Conservation (phyloP, 331 rosid species). For the Rosa hybrid region DNA sequence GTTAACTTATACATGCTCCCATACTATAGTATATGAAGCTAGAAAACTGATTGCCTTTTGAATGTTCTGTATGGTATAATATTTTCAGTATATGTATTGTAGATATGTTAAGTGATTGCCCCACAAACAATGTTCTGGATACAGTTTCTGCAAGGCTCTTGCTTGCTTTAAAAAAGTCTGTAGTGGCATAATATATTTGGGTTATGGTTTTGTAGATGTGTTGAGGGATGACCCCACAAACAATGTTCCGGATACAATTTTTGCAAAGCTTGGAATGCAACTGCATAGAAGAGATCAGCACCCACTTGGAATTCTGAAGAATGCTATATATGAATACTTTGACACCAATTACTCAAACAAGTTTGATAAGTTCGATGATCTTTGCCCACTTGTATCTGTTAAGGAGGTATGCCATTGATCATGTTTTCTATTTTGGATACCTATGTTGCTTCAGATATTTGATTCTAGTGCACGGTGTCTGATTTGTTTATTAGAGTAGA, state of each 20-base stretch:
- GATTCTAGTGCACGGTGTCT: not conserved
- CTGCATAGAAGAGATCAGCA: slow-evolving; percentile 92
- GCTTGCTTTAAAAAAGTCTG: not conserved
- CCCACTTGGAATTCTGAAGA: slow-evolving; percentile 91
- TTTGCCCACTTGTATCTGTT: slow-evolving; percentile 74
- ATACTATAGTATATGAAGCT: not conserved
- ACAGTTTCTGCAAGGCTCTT: slow-evolving; percentile 62
- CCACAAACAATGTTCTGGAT: slow-evolving; percentile 83
- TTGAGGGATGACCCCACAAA: slow-evolving; percentile 90
- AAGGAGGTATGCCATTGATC: slow-evolving; percentile 58
- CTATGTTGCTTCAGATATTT: not conserved
- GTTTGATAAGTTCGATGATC: slow-evolving; percentile 82
- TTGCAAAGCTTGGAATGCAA: slow-evolving; percentile 86
- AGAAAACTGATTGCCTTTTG: not conserved
- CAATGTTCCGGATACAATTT: slow-evolving; percentile 87
- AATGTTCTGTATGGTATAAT: not conserved
- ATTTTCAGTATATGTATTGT: slow-evolving; percentile 25
- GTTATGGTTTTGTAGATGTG: slow-evolving; percentile 61
- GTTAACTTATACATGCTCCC: not conserved
- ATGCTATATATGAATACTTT: slow-evolving; percentile 75
- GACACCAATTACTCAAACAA: slow-evolving; percentile 69
- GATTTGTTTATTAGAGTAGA: not conserved
- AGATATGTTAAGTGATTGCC: slow-evolving; percentile 86
- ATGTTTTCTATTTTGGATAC: not conserved
- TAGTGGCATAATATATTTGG: slow-evolving; percentile 11